These are phyloP conservation scores for Pseudopithomyces maydicus DNA, from an alignment of 2,329 filamentous ascomycete species.

Conservation along the genomic window DNA sequence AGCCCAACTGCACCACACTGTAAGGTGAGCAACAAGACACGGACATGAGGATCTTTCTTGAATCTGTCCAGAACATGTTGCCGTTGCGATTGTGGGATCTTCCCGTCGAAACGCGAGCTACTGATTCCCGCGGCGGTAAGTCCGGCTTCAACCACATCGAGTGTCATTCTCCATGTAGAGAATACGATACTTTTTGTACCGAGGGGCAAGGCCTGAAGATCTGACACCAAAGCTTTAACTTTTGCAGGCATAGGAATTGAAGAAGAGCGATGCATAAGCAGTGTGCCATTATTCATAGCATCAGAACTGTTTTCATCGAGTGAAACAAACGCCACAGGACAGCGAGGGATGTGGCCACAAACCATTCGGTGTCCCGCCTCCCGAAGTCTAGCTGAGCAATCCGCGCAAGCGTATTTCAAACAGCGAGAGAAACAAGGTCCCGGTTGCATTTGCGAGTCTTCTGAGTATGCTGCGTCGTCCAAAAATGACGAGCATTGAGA, in stretches of 20 bases:
- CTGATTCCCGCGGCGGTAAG: constrained; percentile 43
- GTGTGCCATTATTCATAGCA: neutral
- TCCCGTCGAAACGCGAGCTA: constrained; percentile 55
- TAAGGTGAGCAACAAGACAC: constrained; percentile 55
- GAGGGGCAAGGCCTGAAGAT: constrained; percentile 33
- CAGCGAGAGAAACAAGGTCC: constrained; percentile 17
- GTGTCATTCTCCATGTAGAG: constrained; percentile 56
- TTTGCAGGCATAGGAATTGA: constrained; percentile 29
- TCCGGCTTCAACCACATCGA: constrained; percentile 52
- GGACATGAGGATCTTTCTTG: constrained; percentile 40
- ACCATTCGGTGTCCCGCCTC: constrained; percentile 8
- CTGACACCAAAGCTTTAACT: constrained; percentile 38
- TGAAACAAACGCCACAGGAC: constrained; percentile 16
- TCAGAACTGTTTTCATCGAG: neutral
- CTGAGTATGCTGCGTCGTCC: constrained; percentile 6
- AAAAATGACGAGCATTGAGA: constrained; percentile 15
- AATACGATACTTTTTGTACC: constrained; percentile 55
- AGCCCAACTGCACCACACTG: constrained; percentile 60
- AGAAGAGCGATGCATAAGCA: too few relatives aligned
- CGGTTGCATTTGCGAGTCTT: constrained; percentile 7
- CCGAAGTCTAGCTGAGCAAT: constrained; percentile 14
- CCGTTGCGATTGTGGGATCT: constrained; percentile 50
- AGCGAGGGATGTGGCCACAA: constrained; percentile 19
- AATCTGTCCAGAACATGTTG: constrained; percentile 50
- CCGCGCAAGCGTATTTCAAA: constrained; percentile 18